Percentiles rank a stretch among this genome's conserved stretches.
Evolutionary conservation across 352 stramenopile genomes (phyloP).

Genomic region (Pythium angustatum): DNA sequence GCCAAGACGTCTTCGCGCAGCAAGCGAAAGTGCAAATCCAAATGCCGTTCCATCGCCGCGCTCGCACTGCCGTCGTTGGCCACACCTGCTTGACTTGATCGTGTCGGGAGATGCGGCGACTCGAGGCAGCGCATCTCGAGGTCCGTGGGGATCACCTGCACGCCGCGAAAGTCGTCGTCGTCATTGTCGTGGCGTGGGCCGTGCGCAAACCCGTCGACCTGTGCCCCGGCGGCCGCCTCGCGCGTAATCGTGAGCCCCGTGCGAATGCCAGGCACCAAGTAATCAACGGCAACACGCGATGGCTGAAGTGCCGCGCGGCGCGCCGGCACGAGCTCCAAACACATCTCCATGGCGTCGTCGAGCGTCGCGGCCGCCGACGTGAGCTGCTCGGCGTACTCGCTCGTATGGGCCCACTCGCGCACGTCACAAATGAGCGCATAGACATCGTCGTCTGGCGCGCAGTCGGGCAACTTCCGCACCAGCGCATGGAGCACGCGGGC

Average conservation of each 20-base stretch:
- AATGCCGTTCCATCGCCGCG: conserved; percentile 12
- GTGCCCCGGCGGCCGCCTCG: neutral
- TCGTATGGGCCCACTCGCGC: conserved; percentile 7
- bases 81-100: neutral
- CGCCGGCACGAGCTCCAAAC: conserved; percentile 25
- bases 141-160: conserved; percentile 31
- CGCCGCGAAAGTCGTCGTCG: conserved; percentile 9
- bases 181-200: conserved; percentile 35
- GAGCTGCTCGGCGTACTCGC: neutral
- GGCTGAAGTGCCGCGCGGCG: conserved; percentile 1
- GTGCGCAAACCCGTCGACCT: conserved; percentile 1
- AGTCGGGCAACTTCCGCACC: conserved; percentile 15
- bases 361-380: neutral
- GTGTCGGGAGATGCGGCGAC: conserved; percentile 17
- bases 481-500: conserved; percentile 11
- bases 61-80: neutral
- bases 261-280: conserved; percentile 3
- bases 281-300: neutral
- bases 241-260: neutral
- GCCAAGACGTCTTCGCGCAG: conserved; percentile 33
- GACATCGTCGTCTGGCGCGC: conserved; percentile 22
- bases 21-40: conserved; percentile 33
- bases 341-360: conserved; percentile 21
- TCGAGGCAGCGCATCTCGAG: conserved; percentile 32
- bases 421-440: conserved; percentile 10